Percentiles rank a stretch among this genome's conserved stretches.
Conservation (phyloP, 1,284 basidiomycete species). For the Heterobasidion parviporum region DNA sequence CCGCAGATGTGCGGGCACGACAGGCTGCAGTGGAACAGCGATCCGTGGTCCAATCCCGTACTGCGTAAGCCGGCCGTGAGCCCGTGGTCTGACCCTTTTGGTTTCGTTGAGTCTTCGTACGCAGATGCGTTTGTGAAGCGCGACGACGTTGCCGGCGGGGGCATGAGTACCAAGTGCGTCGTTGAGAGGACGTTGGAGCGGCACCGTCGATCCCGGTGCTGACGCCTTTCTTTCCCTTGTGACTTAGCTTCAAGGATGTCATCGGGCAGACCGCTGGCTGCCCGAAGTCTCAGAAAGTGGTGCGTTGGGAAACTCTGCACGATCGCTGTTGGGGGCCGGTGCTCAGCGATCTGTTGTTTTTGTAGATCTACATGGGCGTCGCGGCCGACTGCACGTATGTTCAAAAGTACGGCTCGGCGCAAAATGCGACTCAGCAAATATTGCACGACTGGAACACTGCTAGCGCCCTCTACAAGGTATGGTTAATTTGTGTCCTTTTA, state of each 20-base stretch:
- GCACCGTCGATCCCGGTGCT: too few relatives aligned
- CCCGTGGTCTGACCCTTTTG: slow-evolving; percentile 35
- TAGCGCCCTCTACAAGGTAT: slow-evolving; percentile 69
- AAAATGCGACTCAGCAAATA: slow-evolving; percentile 68
- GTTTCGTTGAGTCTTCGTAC: slow-evolving; percentile 21
- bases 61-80: slow-evolving; percentile 25
- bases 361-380: slow-evolving; percentile 71
- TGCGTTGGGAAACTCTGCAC: slow-evolving; percentile 31
- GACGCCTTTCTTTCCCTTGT: neutral
- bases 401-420: slow-evolving; percentile 46
- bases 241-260: slow-evolving; percentile 49
- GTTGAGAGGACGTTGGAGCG: neutral
- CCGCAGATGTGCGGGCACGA: slow-evolving; percentile 62
- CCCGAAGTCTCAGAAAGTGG: slow-evolving; percentile 64
- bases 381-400: slow-evolving; percentile 86
- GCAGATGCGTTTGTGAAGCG: slow-evolving; percentile 27
- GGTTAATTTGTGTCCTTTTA: slow-evolving; percentile 6
- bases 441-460: slow-evolving; percentile 75
- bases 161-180: slow-evolving; percentile 47
- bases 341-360: neutral
- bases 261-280: slow-evolving; percentile 72
- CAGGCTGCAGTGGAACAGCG: slow-evolving; percentile 55
- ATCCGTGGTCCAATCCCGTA: slow-evolving; percentile 48
- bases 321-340: neutral
- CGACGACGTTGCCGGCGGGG: slow-evolving; percentile 48